Evolutionary conservation across 192 early-diverging fungal genomes (phyloP), one percentile per base, ranked within the genome.

Genomic region (Funneliformis mosseae): DNA sequence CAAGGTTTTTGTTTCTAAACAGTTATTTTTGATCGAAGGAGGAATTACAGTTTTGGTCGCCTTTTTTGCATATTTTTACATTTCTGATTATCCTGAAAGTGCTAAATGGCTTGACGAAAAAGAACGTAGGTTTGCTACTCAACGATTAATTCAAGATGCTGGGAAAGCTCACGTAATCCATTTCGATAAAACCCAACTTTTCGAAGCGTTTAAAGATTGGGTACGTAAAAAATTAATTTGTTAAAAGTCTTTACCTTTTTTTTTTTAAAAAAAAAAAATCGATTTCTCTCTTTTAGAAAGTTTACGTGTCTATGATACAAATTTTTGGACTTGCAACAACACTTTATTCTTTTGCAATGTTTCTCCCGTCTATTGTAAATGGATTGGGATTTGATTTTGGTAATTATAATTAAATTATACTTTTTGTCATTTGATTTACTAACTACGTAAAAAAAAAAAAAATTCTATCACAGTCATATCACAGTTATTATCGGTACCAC

Each of bases 331-430:
- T 88, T 59, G 84, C 88, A 68, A 92, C 89, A 11, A 88, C 90
- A 7, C 76, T 91, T 6, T 92, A 92, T 59, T 90, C 89, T 76
- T 88, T 92, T 48, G 87, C 89, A 55, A 87, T 92, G 12, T 93
- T 94, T 78, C 82, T 95, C 50, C 93, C 94, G 0, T 90, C 89
- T 18, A 93, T 95, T n/a, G 88, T 95, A 75, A 88, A 87, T 33
- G 84, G 87, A 38, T 88, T 95, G 85, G 91, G 92, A 2, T 94
- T 90, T 81, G 77, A 83, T 33, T 71, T 84, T 5, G 84, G 41
- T 75, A 60, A 16, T 43, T 68, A 14, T 25, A 73, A 6, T 64
- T 16, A 21, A 21, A 16, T 9, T 7, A 6, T 18, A 11, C 11
- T 18, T 18, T 10, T 46, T 42, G 27, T 62, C 18, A 43, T 9